Evolutionary conservation across 352 stramenopile genomes (phyloP), one percentile per base, ranked within the genome.

Genomic region (Globisporangium apiculatum): DNA sequence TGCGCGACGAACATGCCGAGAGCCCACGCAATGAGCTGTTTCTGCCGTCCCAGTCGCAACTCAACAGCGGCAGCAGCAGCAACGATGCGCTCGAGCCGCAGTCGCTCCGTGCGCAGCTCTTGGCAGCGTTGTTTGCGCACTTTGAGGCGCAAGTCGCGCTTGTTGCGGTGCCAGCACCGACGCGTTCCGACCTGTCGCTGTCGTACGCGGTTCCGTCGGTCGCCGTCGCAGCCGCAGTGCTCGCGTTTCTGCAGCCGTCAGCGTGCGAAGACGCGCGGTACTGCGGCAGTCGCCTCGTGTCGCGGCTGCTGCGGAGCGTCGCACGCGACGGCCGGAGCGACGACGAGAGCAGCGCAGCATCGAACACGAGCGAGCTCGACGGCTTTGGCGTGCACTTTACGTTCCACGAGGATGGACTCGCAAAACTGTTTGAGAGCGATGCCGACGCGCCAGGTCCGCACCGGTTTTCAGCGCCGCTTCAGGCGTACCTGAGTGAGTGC

Each of bases 301-400:
- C 68, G 2, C 69, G 75, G 36, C 55, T 82, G 48, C 70, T 82
- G 58, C 66, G 58, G 9, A 82, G 67, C 37, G 52, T 82, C n/a
- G 64, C 71, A 45, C 60, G 60, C 17, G 64, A n/a, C 48, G 59
- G 42, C 42, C 7, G 40, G 7, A 43, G 7, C 40, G 40, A 43
- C 40, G 40, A 43, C 11, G 7, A 12, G 7, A 12, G 58, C 71
- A 5, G 63, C 75, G 35, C 55, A 52, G 17, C 59, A 49, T 7
- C 48, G 64, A 11, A 51, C 41, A 60, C 48, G 17, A 65, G 68
- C 18, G 75, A 75, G 35, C 58, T 85, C 12, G 75, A 73, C 57
- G 76, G 76, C 8, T 87, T 83, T 53, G 76, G 76, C 7, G 64
- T 87, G 12, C 51, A 66, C 24, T 87, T 85, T 47, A 78, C 68